Evolutionary conservation across 2,329 filamentous ascomycete genomes (phyloP).

Genomic region (Microdochium paspali): DNA sequence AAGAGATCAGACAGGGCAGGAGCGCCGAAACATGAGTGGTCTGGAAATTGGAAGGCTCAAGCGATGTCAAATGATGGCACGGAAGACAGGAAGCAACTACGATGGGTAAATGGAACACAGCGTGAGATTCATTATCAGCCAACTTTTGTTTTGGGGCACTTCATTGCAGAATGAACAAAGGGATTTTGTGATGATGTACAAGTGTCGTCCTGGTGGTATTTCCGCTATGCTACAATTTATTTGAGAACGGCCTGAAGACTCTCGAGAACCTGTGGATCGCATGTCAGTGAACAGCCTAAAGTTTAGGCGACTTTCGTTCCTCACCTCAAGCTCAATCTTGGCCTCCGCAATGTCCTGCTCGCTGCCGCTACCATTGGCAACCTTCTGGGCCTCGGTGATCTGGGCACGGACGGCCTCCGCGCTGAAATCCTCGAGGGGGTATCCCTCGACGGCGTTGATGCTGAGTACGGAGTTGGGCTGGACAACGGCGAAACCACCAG

Average conservation of each 20-base stretch:
- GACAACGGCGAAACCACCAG: conserved; percentile 92
- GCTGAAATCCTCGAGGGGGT: conserved; percentile 92
- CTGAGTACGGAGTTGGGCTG: conserved; percentile 91
- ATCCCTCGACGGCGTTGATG: conserved; percentile 98
- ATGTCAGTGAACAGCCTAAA: conserved; percentile 23
- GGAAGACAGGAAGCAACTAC: not conserved
- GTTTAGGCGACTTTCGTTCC: conserved; percentile 3
- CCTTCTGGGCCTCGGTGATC: conserved; percentile 92
- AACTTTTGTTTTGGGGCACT: not conserved
- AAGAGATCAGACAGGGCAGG: not conserved
- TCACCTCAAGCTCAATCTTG: conserved; percentile 97
- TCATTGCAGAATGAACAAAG: not conserved
- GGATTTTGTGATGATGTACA: conserved; percentile 24
- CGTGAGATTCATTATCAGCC: not conserved
- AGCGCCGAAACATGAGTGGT: not conserved
- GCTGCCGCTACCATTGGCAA: conserved; percentile 80
- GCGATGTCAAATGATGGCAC: not conserved
- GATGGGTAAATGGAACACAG: not conserved
- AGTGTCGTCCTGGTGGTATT: conserved; percentile 19
- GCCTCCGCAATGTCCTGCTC: conserved; percentile 98
- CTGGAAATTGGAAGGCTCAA: not conserved
- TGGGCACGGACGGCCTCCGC: conserved; percentile 80
- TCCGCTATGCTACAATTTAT: conserved; percentile 49
- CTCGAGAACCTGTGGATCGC: conserved; percentile 59
- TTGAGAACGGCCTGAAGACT: conserved; percentile 73